Conservation (phyloP, 1,139 yeast species). For the Debaryomyces udenii region DNA sequence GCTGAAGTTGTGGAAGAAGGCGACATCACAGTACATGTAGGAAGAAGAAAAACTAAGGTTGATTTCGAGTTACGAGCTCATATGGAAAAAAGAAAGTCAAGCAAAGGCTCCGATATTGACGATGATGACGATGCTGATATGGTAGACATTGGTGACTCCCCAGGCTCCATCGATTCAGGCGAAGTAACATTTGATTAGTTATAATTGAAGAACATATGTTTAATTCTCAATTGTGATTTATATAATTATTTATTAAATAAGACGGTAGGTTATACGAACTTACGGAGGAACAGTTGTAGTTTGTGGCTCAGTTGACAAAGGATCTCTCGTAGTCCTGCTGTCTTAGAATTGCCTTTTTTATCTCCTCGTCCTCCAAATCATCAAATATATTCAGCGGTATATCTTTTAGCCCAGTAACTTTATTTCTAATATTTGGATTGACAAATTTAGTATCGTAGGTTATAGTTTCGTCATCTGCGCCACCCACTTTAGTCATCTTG, state of each 20-base stretch:
- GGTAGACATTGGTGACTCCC: conserved; percentile 24
- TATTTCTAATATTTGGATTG: conserved; percentile 46
- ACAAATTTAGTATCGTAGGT: conserved; percentile 54
- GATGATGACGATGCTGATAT: conserved; percentile 20
- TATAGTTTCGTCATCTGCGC: conserved; percentile 23
- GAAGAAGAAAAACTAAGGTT: conserved; percentile 51
- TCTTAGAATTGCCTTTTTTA: conserved; percentile 60
- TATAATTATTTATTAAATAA: conserved; percentile 12
- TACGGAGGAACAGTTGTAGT: conserved; percentile 9
- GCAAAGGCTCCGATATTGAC: conserved; percentile 24
- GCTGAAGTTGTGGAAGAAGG: conserved; percentile 52
- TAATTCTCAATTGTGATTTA: conserved; percentile 6
- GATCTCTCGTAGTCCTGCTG: conserved; percentile 62
- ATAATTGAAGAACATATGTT: conserved; percentile 1
- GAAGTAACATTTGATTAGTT: conserved; percentile 15
- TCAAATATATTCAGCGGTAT: conserved; percentile 62
- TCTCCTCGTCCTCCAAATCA: conserved; percentile 55
- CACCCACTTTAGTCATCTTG: conserved; percentile 23
- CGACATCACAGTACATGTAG: conserved; percentile 50
- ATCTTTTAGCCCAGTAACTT: conserved; percentile 63
- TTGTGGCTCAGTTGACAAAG: conserved; percentile 10
- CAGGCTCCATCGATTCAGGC: conserved; percentile 32
- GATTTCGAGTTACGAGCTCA: conserved; percentile 52
- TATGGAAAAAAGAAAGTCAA: conserved; percentile 42
- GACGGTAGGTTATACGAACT: conserved; percentile 6